These are phyloP conservation scores for Danielozyma ontarioensis DNA, from an alignment of 805 yeast species.

Conservation along the genomic window DNA sequence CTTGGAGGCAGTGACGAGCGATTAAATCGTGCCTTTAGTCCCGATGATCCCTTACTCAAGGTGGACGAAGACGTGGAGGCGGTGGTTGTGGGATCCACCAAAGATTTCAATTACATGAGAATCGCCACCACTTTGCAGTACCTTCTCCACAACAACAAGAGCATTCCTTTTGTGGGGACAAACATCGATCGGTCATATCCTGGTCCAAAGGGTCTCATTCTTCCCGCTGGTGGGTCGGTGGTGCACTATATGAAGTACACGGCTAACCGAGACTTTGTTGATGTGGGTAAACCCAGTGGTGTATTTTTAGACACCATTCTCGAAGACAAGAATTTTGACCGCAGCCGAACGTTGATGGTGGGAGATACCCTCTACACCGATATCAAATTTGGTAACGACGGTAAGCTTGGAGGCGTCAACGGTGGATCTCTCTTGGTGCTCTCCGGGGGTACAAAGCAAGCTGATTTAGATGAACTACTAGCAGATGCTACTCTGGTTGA, in stretches of 20 bases:
- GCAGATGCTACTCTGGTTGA: slow-evolving; percentile 3
- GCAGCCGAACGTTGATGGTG: slow-evolving; percentile 29
- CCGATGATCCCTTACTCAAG: slow-evolving; percentile 17
- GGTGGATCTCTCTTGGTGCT: slow-evolving; percentile 30
- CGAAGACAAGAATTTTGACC: slow-evolving; percentile 20
- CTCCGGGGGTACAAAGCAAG: slow-evolving; percentile 29
- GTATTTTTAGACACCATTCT: slow-evolving; percentile 26
- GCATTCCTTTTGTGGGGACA: slow-evolving; percentile 34
- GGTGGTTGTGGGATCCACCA: slow-evolving; percentile 37
- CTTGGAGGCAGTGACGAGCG: slow-evolving; percentile 29
- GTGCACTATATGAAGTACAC: slow-evolving; percentile 35
- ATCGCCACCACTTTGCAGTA: slow-evolving; percentile 34
- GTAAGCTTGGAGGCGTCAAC: slow-evolving; percentile 23
- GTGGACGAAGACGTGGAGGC: slow-evolving; percentile 37
- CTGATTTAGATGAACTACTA: slow-evolving; percentile 15
- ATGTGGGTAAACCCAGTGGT: slow-evolving; percentile 36
- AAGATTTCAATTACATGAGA: slow-evolving; percentile 31
- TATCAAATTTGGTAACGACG: slow-evolving; percentile 40
- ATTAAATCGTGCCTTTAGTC: slow-evolving; percentile 20
- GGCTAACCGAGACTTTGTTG: slow-evolving; percentile 24
- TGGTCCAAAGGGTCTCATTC: slow-evolving; percentile 29
- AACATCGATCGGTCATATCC: slow-evolving; percentile 40
- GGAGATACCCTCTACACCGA: slow-evolving; percentile 41
- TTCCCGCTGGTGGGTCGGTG: slow-evolving; percentile 40
- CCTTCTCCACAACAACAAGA: slow-evolving; percentile 23